These are phyloP conservation scores for Camelina laxa DNA, from an alignment of 345 rosid species.

Conservation along the genomic window DNA sequence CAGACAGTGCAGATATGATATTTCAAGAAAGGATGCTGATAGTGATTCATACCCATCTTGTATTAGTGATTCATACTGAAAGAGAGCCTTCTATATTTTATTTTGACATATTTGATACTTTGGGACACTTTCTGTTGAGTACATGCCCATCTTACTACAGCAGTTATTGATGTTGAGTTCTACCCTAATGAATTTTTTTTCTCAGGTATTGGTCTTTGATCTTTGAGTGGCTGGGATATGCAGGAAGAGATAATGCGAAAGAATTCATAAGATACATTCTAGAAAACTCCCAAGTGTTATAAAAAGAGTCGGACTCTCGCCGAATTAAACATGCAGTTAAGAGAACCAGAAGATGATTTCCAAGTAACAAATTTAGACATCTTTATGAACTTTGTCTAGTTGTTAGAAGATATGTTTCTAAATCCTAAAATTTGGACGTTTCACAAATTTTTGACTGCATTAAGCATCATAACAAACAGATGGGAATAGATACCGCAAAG, in stretches of 20 bases:
- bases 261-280: not conserved
- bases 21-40: not conserved
- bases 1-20: not conserved
- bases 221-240: too few species aligned
- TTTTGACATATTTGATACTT: not conserved
- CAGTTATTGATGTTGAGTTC: too few species aligned
- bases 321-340: not conserved
- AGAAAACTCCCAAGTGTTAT: not conserved
- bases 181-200: too few species aligned
- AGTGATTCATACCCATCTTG: too few species aligned
- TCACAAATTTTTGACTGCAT: not conserved
- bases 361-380: too few species aligned
- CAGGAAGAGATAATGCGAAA: not conserved
- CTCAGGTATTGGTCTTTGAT: too few species aligned
- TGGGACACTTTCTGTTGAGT: not conserved
- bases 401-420: not conserved
- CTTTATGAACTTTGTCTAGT: not conserved
- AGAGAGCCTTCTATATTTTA: not conserved
- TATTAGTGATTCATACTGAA: too few species aligned
- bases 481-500: not conserved
- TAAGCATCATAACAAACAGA: not conserved
- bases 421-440: not conserved
- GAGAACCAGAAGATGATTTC: slow-evolving; percentile 4
- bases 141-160: too few species aligned
- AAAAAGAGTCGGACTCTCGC: not conserved